Evolutionary conservation across 1,284 basidiomycete species (phyloP), one percentile per base, ranked within the genome.

Genomic region (Ceratobasidium sp.): DNA sequence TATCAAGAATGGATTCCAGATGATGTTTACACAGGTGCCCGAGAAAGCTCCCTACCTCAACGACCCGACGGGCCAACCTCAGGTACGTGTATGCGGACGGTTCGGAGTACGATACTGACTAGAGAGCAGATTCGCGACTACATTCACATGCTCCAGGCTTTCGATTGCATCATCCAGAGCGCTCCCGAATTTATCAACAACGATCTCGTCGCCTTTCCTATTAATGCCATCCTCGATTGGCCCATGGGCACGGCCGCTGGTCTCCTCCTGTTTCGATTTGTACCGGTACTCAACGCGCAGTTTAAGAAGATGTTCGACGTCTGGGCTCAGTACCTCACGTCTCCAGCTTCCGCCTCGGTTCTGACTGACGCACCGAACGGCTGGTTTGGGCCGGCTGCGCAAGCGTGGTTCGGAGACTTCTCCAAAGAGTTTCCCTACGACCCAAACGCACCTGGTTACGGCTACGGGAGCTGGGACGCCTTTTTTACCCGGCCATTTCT

Each of bases 381-480:
- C 3, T 89, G 88, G 88, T 85, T 89, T 79, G 84, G 85, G 15
- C 77, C 81, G 0, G 79, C 80, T 5, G 88, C 86, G 0, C 35
- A 82, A 8, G 68, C 81, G 15, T 80, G 69, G 7, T 81, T 82
- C 73, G 67, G 65, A 28, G 83, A 84, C 79, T 81, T 83, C 56
- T 80, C 79, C 13, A 76, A 81, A n/a, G 84, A 84, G 1, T 89
- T 84, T 81, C 81, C 84, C n/a, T 86, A 85, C 79, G 85, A 88
- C 77, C 84, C 86, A 0, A 78, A 80, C 2, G 81, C 80, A 4
- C 77, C 81, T 39, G 81, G 86, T 78, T 80, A 85, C 78, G 88
- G 88, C 10, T 90, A 82, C 82, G 84, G 79, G 23, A 86, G 86
- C 35, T 90, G 88, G 88, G 89, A 89, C 77, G 86, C 86, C 75